Percentiles rank a stretch among this genome's conserved stretches.
Conservation (phyloP, 345 rosid genomes). For the Camelina hispida region DNA sequence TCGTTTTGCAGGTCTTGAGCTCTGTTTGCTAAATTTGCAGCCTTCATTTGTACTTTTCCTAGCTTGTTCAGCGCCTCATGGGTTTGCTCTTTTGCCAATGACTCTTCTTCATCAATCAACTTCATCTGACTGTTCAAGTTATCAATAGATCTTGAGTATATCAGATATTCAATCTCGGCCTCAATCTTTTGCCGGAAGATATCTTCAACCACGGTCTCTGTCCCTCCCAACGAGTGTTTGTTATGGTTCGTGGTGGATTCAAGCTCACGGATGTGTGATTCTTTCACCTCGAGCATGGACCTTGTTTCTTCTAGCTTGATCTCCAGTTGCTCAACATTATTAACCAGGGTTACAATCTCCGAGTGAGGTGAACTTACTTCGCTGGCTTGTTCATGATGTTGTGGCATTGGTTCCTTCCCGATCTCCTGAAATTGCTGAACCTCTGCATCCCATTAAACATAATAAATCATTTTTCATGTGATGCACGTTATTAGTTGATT, state of each 20-base stretch:
- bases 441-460: constrained; percentile 50
- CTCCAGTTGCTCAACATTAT: constrained; percentile 56
- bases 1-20: constrained; percentile 56
- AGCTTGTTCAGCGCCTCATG: constrained; percentile 48
- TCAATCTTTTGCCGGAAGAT: constrained; percentile 71
- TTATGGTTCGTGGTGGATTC: constrained; percentile 49
- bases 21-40: constrained; percentile 50
- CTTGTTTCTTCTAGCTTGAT: constrained; percentile 56
- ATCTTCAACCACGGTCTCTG: constrained; percentile 59
- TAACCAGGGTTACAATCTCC: constrained; percentile 44
- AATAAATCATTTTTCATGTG: not conserved
- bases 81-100: constrained; percentile 51
- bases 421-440: constrained; percentile 57
- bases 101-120: constrained; percentile 49
- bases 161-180: constrained; percentile 81
- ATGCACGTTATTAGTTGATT: not conserved
- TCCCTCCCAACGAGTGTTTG: constrained; percentile 33
- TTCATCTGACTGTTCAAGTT: constrained; percentile 48
- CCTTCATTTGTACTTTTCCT: constrained; percentile 55
- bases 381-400: constrained; percentile 29
- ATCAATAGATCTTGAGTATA: constrained; percentile 52
- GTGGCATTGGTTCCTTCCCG: constrained; percentile 49
- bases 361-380: constrained; percentile 50
- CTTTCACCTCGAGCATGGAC: constrained; percentile 54
- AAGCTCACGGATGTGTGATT: constrained; percentile 58